These are phyloP conservation scores for Chimonanthus praecox DNA, from an alignment of 164 flowering plant genomes.

Conservation along the genomic window DNA sequence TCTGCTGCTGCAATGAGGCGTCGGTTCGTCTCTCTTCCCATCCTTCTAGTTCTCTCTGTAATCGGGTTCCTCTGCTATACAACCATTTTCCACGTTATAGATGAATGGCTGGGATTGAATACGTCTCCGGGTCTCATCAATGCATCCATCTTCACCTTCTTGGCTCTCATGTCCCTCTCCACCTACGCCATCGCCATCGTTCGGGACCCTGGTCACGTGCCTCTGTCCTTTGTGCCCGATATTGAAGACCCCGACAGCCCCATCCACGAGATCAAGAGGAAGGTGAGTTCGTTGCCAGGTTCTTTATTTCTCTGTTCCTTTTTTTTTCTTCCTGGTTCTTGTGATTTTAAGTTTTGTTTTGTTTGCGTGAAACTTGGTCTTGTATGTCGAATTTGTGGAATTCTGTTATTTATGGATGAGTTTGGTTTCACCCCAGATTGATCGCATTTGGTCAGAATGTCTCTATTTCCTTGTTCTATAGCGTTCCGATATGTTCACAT, in stretches of 20 bases:
- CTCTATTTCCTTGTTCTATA: too few species aligned
- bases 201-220: conserved; percentile 87
- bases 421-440: background rate
- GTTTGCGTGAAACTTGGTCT: background rate
- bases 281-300: conserved; percentile 36
- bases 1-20: conserved; percentile 32
- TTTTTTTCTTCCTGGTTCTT: background rate
- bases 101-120: conserved; percentile 74
- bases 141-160: conserved; percentile 50
- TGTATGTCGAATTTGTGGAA: background rate
- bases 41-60: conserved; percentile 47
- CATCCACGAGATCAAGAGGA: conserved; percentile 92
- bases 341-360: background rate
- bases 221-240: conserved; percentile 61
- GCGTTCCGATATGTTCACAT: too few species aligned
- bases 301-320: background rate
- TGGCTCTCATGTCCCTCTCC: conserved; percentile 46
- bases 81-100: conserved; percentile 63
- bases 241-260: conserved; percentile 64
- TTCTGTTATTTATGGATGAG: background rate
- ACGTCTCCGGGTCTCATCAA: conserved; percentile 80
- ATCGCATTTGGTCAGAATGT: too few species aligned
- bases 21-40: conserved; percentile 52
- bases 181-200: conserved; percentile 46
- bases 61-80: conserved; percentile 61